These are phyloP conservation scores for Aspergillus conjunctus DNA, from an alignment of 495 filamentous ascomycete genomes.

Conservation along the genomic window DNA sequence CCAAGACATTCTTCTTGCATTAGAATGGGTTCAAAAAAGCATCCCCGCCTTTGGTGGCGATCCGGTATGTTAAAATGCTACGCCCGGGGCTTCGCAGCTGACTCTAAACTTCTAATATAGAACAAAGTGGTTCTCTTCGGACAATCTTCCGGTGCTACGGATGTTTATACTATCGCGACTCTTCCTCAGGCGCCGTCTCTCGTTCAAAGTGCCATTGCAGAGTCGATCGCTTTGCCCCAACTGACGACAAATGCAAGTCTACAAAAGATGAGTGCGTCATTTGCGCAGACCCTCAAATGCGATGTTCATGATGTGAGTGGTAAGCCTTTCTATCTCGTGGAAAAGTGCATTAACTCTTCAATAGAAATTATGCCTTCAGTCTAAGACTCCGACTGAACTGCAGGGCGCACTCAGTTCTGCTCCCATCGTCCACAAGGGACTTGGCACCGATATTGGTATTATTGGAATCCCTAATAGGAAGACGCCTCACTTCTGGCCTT, in stretches of 20 bases:
- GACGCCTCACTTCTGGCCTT: constrained; percentile 29
- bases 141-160: constrained; percentile 42
- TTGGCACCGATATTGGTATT: constrained; percentile 4
- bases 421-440: constrained; percentile 13
- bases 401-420: constrained; percentile 20
- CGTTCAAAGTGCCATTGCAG: constrained; percentile 34
- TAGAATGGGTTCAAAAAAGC: constrained; percentile 37
- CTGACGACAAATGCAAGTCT: constrained; percentile 18
- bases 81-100: constrained; percentile 5
- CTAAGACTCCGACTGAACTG: constrained; percentile 20
- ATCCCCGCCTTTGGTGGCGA: constrained; percentile 39
- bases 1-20: constrained; percentile 30
- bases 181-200: constrained; percentile 38
- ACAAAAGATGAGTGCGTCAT: constrained; percentile 26
- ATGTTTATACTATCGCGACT: constrained; percentile 35
- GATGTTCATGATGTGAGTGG: constrained; percentile 28
- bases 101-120: constrained; percentile 12
- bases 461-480: constrained; percentile 14
- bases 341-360: constrained; percentile 15
- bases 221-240: constrained; percentile 37
- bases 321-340: background rate
- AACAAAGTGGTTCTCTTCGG: constrained; percentile 44
- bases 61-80: constrained; percentile 23
- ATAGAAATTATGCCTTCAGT: constrained; percentile 28
- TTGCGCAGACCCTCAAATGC: constrained; percentile 32